Percentiles rank a stretch among this genome's conserved stretches.
phyloP scores from a whole-genome alignment of 768 basidiomycete species.

The Suillus fuscotomentosus region DNA sequence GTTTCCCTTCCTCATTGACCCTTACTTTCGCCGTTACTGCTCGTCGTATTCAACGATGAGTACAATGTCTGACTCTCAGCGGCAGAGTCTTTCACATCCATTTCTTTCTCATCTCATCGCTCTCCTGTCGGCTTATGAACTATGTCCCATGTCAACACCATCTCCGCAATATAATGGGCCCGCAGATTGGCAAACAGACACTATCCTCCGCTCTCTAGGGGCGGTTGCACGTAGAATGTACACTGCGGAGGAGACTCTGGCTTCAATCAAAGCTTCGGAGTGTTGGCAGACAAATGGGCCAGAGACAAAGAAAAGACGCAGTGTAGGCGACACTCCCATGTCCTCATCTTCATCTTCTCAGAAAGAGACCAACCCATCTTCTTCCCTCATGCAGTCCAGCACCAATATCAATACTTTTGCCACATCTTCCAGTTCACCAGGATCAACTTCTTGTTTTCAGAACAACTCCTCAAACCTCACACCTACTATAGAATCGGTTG shows the following conservation, averaged over 20 bases:
- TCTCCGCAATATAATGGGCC: conserved; percentile 56
- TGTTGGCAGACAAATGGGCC: conserved; percentile 34
- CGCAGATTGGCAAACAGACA: conserved; percentile 56
- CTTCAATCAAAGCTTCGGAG: conserved; percentile 38
- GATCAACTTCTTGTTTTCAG: neutral
- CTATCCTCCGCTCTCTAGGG: conserved; percentile 51
- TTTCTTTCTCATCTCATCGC: conserved; percentile 57
- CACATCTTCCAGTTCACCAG: neutral
- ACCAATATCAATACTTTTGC: conserved; percentile 10
- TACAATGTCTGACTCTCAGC: conserved; percentile 24
- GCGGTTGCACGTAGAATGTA: conserved; percentile 54
- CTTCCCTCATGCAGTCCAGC: conserved; percentile 25
- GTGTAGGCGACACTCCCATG: conserved; percentile 37
- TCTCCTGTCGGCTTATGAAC: conserved; percentile 57
- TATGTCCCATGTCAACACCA: conserved; percentile 49
- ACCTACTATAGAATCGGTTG: conserved; percentile 6
- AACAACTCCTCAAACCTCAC: neutral
- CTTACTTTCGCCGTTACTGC: conserved; percentile 3
- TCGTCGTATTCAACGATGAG: conserved; percentile 32
- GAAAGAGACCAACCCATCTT: conserved; percentile 17
- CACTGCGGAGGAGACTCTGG: conserved; percentile 49
- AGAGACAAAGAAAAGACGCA: conserved; percentile 46
- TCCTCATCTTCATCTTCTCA: conserved; percentile 26
- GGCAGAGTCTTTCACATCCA: conserved; percentile 27
- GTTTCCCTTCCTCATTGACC: neutral